Base-by-base conservation (phyloP, 2,329 filamentous ascomycete genomes). In the Colletotrichum sp. region DNA sequence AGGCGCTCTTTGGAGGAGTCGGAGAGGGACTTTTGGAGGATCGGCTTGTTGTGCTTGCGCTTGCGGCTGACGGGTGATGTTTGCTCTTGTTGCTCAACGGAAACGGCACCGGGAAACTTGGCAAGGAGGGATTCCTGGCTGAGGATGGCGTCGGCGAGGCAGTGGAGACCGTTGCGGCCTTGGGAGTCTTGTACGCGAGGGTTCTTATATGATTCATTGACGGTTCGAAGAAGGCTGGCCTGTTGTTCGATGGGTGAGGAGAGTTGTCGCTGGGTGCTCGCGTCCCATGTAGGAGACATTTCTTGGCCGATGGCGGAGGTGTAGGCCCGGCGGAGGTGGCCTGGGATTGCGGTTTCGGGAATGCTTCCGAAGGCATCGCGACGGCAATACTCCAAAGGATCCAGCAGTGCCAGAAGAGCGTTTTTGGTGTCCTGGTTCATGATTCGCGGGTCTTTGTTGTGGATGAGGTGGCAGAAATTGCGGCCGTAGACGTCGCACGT, bases 151-250 rank as follows among this genome's bases (percentile, higher is more conserved):
- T 88, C 87, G 4, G 90, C 90, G n/a, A 92, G 87, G 76, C 89
- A 91, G 78, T 92, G 90, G 18, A 92, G 84, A 10, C 87, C 90
- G 76, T 92, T 92, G 26, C 89, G 88, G 7, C 90, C 90, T 7
- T 87, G 81, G 2, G 81, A 52, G 77, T 90, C 87, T 77, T 89
- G 87, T 18, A 80, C 69, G 8, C 69, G 78, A 0, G 85, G 81
- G 57, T 84, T 80, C 18, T 77, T 80, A 64, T 82, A 79, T 5
- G 85, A 84, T 4, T 80, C 81, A 9, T 80, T 82, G 30, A 89
- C 82, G 32, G 85, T 81, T 24, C 79, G 81, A 44, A 88, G 77
- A 7, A 89, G 82, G 10, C 83, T 81, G 24, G 83, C 80, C 57
- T 85, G 83, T 36, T 84, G 24, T 55, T 76, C 73, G 8, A 76